Conservation (phyloP, 1,139 yeast species). For the Magnusiomyces tetraspermus region DNA sequence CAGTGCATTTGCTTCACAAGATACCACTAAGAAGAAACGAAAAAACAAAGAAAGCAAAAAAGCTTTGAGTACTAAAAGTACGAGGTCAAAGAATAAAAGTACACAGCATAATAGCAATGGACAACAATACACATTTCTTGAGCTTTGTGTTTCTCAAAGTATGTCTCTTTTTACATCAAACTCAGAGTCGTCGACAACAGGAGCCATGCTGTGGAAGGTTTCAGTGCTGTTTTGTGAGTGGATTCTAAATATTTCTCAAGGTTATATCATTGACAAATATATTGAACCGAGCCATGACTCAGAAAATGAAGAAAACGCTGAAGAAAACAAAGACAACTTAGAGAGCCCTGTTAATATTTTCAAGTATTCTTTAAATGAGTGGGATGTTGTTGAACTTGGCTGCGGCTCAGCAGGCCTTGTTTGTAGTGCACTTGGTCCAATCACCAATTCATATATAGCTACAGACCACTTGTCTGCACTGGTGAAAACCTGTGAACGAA, state of each 20-base stretch:
- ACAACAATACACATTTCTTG: not conserved
- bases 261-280: not conserved
- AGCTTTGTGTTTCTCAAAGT: conserved; percentile 29
- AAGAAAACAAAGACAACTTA: not conserved
- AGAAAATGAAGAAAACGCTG: not conserved
- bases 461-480: conserved; percentile 52
- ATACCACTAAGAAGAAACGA: not conserved
- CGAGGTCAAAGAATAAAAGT: conserved; percentile 1
- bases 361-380: conserved; percentile 13
- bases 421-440: conserved; percentile 45
- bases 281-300: too few species aligned
- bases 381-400: conserved; percentile 50
- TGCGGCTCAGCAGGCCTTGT: conserved; percentile 36
- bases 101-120: too few species aligned
- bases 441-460: conserved; percentile 38
- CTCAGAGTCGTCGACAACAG: conserved; percentile 46
- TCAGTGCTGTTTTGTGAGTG: conserved; percentile 47
- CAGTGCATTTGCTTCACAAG: too few species aligned
- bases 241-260: conserved; percentile 30
- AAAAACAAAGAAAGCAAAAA: not conserved
- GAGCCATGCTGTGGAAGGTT: conserved; percentile 57
- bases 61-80: not conserved
- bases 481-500: conserved; percentile 42
- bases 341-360: not conserved
- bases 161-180: conserved; percentile 33